Conservation (phyloP, 2,329 filamentous ascomycete genomes). For the Clonostachys sp. region DNA sequence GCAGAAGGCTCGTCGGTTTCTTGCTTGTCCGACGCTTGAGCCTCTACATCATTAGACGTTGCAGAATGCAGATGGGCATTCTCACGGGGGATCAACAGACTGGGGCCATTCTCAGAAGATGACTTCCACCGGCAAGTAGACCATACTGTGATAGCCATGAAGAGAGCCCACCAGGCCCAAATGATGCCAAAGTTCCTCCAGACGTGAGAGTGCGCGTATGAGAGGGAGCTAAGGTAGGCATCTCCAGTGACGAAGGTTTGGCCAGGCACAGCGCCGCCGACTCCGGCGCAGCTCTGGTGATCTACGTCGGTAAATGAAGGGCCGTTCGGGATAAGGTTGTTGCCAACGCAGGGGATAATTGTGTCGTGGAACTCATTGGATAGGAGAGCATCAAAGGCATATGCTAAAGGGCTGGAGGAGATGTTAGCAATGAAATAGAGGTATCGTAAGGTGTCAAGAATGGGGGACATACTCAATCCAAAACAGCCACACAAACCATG, state of each 20-base stretch:
- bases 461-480: constrained; percentile 25
- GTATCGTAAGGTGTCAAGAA: too few species aligned
- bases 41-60: constrained; percentile 43
- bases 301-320: constrained; percentile 34
- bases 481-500: constrained; percentile 59
- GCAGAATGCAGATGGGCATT: constrained; percentile 31
- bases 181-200: constrained; percentile 60
- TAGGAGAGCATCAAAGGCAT: constrained; percentile 64
- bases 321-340: constrained; percentile 46
- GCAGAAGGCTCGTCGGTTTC: constrained; percentile 1
- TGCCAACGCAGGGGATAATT: constrained; percentile 41
- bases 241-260: constrained; percentile 47
- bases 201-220: constrained; percentile 44
- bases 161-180: constrained; percentile 60
- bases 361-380: constrained; percentile 66
- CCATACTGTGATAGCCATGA: constrained; percentile 51
- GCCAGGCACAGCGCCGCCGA: constrained; percentile 48
- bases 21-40: constrained; percentile 17
- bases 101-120: constrained; percentile 43
- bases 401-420: constrained; percentile 48
- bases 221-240: constrained; percentile 50
- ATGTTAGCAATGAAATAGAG: constrained; percentile 31
- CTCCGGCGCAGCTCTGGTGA: constrained; percentile 51
- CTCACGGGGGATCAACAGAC: constrained; percentile 59
- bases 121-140: constrained; percentile 53